Evolutionary conservation across 371 early-diverging fungal genomes (phyloP), one percentile per base, ranked within the genome.

Genomic region (Thermomucor indicae-seudaticae): DNA sequence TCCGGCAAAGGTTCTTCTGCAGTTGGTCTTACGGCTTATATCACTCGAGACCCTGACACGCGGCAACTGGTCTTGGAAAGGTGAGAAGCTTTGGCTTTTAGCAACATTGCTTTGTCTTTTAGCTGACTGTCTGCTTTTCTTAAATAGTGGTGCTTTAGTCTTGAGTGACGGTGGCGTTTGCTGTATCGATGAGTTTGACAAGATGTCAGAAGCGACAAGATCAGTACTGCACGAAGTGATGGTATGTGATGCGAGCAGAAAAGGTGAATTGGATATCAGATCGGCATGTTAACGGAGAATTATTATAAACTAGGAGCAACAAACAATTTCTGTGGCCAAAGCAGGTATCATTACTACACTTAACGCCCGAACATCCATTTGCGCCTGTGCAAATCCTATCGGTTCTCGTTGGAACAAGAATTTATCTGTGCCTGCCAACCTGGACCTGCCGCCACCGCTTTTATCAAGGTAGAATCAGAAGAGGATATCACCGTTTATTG

Each of bases 161-260:
- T 80, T 99, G 52, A 89, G 92, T 67, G 99, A 99, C 67, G 94
- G 93, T 50, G 99, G 99, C 53, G 74, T 99, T 3, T 99, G 99
- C 70, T 98, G 98, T 73, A 99, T 99, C 63, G 99, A 99, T 77
- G 99, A 98, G 72, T 99, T 99, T 78, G 97, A 97, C 71, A 97
- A 96, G 68, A 98, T 99, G 98, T 88, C 91, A 16, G 99, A 99
- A 50, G 60, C 89, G 8, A 98, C 99, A 30, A 86, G 99, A 12
- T 88, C 97, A 6, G 90, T 97, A 10, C 81, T 99, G 50, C 99
- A 99, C 74, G 99, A 99, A 85, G 99, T 96, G 30, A 99, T 99
- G 99, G 90, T 83, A 60, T 40, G 67, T n/a, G n/a, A n/a, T n/a
- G n/a, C n/a, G n/a, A n/a, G 25, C 28, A 23, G 24, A 35, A 46